These are phyloP conservation scores for Pyrenochaeta sp. DNA, from an alignment of 2,329 filamentous ascomycete species.

Conservation along the genomic window DNA sequence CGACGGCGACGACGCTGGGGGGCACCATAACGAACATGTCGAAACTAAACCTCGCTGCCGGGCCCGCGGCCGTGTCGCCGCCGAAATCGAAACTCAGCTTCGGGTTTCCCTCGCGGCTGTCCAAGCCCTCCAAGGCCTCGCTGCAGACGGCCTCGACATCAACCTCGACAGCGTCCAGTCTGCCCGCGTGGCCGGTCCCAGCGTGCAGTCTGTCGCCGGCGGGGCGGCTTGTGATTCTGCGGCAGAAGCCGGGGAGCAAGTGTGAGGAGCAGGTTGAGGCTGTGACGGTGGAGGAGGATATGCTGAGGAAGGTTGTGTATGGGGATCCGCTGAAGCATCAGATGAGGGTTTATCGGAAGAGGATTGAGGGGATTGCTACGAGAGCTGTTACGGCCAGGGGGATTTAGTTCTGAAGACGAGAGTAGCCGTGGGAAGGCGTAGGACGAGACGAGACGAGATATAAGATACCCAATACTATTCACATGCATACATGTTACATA, in stretches of 20 bases:
- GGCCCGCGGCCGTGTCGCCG: slow-evolving; percentile 8
- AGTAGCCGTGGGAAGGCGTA: too few relatives aligned
- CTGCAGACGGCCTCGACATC: slow-evolving; percentile 26
- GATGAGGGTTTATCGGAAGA: slow-evolving; percentile 77
- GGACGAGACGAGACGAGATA: not conserved
- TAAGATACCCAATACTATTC: too few relatives aligned
- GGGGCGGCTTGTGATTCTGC: slow-evolving; percentile 71
- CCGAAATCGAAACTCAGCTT: slow-evolving; percentile 23
- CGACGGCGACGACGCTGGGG: slow-evolving; percentile 38
- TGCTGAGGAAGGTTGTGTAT: slow-evolving; percentile 75
- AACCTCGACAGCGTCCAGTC: slow-evolving; percentile 38
- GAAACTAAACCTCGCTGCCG: slow-evolving; percentile 32
- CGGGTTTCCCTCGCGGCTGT: slow-evolving; percentile 13
- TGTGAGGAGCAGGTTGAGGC: slow-evolving; percentile 67
- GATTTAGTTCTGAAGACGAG: too few relatives aligned
- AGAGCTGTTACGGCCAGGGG: slow-evolving; percentile 66
- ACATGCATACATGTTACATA: too few relatives aligned
- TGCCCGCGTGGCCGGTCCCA: slow-evolving; percentile 70
- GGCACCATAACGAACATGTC: slow-evolving; percentile 31
- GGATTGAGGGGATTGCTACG: slow-evolving; percentile 75
- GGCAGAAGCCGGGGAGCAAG: slow-evolving; percentile 48
- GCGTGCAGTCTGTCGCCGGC: slow-evolving; percentile 72
- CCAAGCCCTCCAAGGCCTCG: slow-evolving; percentile 30
- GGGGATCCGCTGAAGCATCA: slow-evolving; percentile 81
- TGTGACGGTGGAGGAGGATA: slow-evolving; percentile 70